Evolutionary conservation across 2,329 filamentous ascomycete species (phyloP).

Genomic region (Orbilia javanica): DNA sequence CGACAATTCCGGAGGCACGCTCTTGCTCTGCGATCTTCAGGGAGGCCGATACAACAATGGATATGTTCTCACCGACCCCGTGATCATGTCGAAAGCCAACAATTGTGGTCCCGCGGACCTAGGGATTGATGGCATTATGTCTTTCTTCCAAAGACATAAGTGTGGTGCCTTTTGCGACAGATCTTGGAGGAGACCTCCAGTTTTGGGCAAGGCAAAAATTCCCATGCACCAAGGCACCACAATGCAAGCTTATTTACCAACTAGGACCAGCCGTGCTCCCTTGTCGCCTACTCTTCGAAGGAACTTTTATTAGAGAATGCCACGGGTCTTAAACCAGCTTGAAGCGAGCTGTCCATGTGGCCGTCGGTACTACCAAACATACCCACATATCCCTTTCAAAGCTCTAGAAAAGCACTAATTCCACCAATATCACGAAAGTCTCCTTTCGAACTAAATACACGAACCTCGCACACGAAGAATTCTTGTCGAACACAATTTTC

Average conservation of each 20-base stretch:
- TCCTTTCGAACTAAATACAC: too few species aligned
- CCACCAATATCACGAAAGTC: too few species aligned
- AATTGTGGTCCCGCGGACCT: slow-evolving; percentile 66
- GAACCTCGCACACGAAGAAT: too few species aligned
- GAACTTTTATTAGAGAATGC: not conserved
- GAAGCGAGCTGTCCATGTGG: too few species aligned
- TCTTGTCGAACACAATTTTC: too few species aligned
- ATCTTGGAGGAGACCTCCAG: slow-evolving; percentile 14
- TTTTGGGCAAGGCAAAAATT: slow-evolving; percentile 20
- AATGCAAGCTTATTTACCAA: slow-evolving; percentile 25
- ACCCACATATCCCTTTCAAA: too few species aligned
- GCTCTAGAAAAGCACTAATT: too few species aligned
- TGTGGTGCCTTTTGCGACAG: slow-evolving; percentile 64
- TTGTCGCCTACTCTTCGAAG: not conserved
- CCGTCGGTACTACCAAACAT: too few species aligned
- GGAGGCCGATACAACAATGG: slow-evolving; percentile 65
- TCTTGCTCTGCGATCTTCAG: slow-evolving; percentile 67
- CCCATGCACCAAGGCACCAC: slow-evolving; percentile 26
- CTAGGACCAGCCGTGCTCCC: not conserved
- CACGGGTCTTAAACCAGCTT: not conserved
- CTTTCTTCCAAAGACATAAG: slow-evolving; percentile 65
- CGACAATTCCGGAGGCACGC: slow-evolving; percentile 64
- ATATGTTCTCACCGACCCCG: slow-evolving; percentile 66
- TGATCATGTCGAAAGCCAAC: slow-evolving; percentile 65
- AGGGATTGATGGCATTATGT: slow-evolving; percentile 65